A percentile compares a stretch with the other conserved stretches of the same genome.
Conservation (phyloP, 2,329 filamentous ascomycete species). For the Botrytis deweyae region DNA sequence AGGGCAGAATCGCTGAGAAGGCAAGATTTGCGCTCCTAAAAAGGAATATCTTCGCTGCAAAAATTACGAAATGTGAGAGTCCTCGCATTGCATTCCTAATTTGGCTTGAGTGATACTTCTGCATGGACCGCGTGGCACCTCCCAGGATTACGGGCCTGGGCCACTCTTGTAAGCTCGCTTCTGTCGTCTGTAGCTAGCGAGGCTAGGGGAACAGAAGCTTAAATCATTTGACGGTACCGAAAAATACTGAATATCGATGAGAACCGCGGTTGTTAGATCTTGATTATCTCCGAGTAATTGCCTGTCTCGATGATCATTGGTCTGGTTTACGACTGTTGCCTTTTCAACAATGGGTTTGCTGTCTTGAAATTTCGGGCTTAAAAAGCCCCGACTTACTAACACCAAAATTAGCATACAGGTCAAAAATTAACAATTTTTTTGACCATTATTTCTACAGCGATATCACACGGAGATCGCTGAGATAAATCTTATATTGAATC, state of each 20-base stretch:
- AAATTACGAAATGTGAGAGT: neutral
- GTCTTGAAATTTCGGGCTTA: neutral
- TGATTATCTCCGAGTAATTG: neutral
- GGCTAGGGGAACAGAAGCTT: neutral
- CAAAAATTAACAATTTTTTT: neutral
- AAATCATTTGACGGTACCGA: neutral
- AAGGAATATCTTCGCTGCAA: neutral
- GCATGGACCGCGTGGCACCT: neutral
- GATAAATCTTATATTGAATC: neutral
- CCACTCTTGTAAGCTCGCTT: conserved; percentile 5
- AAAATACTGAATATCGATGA: neutral
- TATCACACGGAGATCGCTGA: neutral
- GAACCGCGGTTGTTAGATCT: neutral
- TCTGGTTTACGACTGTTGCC: neutral
- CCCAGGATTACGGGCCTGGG: neutral
- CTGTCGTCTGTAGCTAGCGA: neutral
- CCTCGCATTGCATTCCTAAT: conserved; percentile 7
- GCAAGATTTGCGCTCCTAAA: neutral
- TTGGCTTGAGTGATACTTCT: neutral
- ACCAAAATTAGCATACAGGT: neutral
- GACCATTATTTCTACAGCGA: neutral
- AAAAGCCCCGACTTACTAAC: neutral
- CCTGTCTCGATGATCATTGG: neutral
- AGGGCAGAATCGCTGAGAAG: neutral
- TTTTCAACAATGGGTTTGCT: neutral